phyloP scores from a whole-genome alignment of 176 grass and related monocot genomes.

The Typha latifolia region DNA sequence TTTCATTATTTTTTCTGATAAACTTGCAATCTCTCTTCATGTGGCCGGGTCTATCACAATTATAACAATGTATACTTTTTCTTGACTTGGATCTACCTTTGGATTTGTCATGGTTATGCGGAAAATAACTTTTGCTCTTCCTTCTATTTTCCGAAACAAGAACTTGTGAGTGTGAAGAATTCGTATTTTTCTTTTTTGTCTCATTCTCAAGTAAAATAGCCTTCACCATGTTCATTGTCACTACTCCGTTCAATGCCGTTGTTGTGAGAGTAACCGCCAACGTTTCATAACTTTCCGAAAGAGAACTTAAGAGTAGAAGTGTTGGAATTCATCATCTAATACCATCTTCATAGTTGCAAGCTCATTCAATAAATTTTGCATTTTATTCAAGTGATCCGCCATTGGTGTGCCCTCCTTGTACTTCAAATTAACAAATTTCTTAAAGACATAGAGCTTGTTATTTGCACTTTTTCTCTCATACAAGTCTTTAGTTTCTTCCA shows the following conservation, averaged over 20 bases:
- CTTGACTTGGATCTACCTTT: not conserved
- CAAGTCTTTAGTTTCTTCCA: no score
- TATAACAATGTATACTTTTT: not conserved
- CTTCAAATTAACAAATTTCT: constrained; percentile 7
- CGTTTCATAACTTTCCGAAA: not conserved
- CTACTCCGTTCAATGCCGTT: not conserved
- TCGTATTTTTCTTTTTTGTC: not conserved
- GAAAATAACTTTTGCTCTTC: not conserved
- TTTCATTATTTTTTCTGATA: not conserved
- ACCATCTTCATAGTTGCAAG: constrained; percentile 1
- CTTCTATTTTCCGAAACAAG: not conserved
- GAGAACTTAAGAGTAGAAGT: not conserved
- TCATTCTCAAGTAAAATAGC: no score
- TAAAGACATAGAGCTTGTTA: no score
- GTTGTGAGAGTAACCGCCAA: constrained; percentile 11
- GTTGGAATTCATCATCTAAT: not conserved
- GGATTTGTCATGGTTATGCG: not conserved
- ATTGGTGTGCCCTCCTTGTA: not conserved
- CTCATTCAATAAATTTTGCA: constrained; percentile 16
- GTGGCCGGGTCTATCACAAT: no score
- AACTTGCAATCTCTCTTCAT: no score
- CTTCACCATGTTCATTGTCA: no score
- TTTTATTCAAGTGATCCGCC: constrained; percentile 7
- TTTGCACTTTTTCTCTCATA: no score
- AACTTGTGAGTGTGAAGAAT: not conserved